Base-by-base conservation (phyloP, 768 basidiomycete genomes). In the Psilocybe sp. region DNA sequence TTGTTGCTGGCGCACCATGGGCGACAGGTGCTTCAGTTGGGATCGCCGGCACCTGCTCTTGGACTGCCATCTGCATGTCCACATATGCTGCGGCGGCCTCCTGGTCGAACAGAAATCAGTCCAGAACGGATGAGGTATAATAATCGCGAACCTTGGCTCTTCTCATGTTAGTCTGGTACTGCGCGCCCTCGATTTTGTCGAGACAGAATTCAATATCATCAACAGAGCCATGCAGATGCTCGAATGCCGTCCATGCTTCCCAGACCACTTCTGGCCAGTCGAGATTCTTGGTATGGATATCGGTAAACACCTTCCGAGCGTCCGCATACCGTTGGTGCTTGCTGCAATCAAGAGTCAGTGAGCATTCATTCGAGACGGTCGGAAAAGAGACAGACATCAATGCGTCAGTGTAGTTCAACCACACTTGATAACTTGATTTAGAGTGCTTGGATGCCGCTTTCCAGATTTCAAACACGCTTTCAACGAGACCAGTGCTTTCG, bases 221-320 rank as follows among this genome's bases (percentile, higher is more conserved):
- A 12, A 91, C 72, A 18, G 81, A 77, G 0, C 96, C 96, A 59
- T 93, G 77, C 3, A 88, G 69, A 55, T 91, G 81, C 64, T 98
- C 96, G 59, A 98, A 97, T n/a, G 77, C 69, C 14, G 85, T 61
- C 89, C 92, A 96, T 1, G 89, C 86, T 48, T 94, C 91, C 85
- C 91, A 96, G 7, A 98, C 72, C 9, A 86, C 88, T 66, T 99
- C 96, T 0, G 97, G 94, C 87, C 94, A 98, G 66, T 99, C 96
- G 35, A 98, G 59, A 44, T 85, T 81, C 63, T 87, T 88, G 39
- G 74, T 71, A 23, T 83, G 78, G 4, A 89, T 73, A 51, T 85
- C 82, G 37, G 71, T 67, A 64, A 91, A 96, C 6, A 82, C 69
- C 18, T 76, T 71, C 36, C 92, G 82, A 2, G 87, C 88, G 40